A percentile compares a stretch with the other conserved stretches of the same genome.
These are phyloP conservation scores for Lactarius sanguifluus DNA, from an alignment of 768 basidiomycete genomes.

Conservation along the genomic window DNA sequence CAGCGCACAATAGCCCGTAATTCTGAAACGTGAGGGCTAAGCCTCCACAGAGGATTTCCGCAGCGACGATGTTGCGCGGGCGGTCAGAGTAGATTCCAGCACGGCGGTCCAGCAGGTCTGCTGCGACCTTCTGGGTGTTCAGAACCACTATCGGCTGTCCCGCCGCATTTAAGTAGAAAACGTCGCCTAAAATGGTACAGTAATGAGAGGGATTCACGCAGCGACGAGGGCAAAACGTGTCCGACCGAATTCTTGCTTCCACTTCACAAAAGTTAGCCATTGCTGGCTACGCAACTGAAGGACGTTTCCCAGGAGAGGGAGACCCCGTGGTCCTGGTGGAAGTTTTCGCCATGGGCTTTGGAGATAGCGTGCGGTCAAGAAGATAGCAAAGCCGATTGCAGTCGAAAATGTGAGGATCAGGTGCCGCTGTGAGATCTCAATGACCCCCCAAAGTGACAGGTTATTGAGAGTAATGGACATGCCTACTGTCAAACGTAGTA, in stretches of 20 bases:
- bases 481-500: neutral
- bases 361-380: conserved; percentile 15
- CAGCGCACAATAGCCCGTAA: conserved; percentile 22
- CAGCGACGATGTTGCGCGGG: conserved; percentile 27
- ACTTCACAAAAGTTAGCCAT: conserved; percentile 27
- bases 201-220: neutral
- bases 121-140: conserved; percentile 31
- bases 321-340: conserved; percentile 25
- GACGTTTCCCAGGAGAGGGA: conserved; percentile 26
- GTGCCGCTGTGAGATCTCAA: conserved; percentile 3
- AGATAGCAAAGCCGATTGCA: neutral
- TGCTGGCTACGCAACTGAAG: conserved; percentile 23
- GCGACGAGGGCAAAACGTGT: neutral
- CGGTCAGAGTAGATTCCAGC: conserved; percentile 27
- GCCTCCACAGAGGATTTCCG: conserved; percentile 25
- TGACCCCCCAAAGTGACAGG: neutral
- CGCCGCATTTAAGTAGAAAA: conserved; percentile 27
- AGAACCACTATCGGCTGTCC: conserved; percentile 32
- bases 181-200: conserved; percentile 16
- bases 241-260: conserved; percentile 25
- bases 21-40: conserved; percentile 23
- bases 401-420: neutral
- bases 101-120: conserved; percentile 32
- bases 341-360: conserved; percentile 28
- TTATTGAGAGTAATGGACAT: conserved; percentile 1